phyloP scores from a whole-genome alignment of 2,329 filamentous ascomycete genomes.

The Alternaria triticina region DNA sequence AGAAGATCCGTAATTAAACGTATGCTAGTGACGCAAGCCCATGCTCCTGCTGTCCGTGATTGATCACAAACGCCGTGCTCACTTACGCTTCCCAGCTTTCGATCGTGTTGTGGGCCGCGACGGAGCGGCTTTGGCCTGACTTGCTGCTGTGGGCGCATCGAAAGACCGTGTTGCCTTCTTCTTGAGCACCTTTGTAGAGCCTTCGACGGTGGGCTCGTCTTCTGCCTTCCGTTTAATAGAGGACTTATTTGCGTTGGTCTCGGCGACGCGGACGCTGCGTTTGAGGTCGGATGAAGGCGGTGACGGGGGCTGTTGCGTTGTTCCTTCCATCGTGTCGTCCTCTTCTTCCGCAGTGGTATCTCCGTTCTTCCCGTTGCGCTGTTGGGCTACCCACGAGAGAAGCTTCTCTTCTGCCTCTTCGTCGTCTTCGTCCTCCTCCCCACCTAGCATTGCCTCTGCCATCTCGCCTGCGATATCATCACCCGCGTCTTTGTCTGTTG shows the following conservation, averaged over 20 bases:
- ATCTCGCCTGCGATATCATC: constrained; percentile 54
- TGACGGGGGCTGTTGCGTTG: constrained; percentile 21
- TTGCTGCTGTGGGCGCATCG: constrained; percentile 47
- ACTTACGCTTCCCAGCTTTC: neutral
- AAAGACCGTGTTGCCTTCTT: constrained; percentile 42
- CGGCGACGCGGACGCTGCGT: constrained; percentile 13
- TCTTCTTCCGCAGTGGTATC: constrained; percentile 11
- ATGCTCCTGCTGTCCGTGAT: neutral
- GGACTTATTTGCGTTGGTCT: constrained; percentile 7
- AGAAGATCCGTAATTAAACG: neutral
- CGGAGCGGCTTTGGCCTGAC: constrained; percentile 34
- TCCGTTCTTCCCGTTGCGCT: constrained; percentile 21
- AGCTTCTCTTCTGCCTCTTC: constrained; percentile 37
- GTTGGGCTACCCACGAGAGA: constrained; percentile 42
- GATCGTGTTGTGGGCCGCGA: constrained; percentile 20
- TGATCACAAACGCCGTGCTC: neutral
- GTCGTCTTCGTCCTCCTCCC: constrained; percentile 40
- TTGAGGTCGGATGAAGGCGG: constrained; percentile 32
- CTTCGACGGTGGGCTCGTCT: constrained; percentile 19
- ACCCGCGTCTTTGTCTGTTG: constrained; percentile 48
- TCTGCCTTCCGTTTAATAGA: constrained; percentile 45
- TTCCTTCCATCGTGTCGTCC: constrained; percentile 7
- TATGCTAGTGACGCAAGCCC: neutral
- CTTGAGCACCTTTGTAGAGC: constrained; percentile 25
- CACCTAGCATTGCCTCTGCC: constrained; percentile 50